These are phyloP conservation scores for Mortierella sp. DNA, from an alignment of 371 early-diverging fungal species.

Conservation along the genomic window DNA sequence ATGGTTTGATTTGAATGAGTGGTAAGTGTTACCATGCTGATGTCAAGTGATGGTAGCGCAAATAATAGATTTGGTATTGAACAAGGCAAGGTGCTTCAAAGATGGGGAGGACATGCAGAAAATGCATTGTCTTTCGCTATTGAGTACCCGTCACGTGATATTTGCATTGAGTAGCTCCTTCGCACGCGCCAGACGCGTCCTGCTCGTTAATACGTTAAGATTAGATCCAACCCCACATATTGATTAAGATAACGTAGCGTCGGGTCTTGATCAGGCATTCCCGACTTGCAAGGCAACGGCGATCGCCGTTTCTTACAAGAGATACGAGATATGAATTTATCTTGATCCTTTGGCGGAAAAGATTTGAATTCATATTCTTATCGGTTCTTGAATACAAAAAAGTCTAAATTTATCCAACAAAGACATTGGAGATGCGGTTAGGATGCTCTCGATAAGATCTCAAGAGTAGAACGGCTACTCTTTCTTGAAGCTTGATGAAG, in stretches of 20 bases:
- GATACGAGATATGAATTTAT: conserved; percentile 2
- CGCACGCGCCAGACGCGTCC: too few species aligned
- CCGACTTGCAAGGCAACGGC: neutral
- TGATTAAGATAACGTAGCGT: too few species aligned
- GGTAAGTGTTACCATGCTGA: conserved; percentile 17
- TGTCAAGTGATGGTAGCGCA: neutral
- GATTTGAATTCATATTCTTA: neutral
- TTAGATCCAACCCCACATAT: too few species aligned
- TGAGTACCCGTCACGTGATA: too few species aligned
- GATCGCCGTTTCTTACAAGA: neutral
- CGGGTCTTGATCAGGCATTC: too few species aligned
- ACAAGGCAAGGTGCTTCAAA: too few species aligned
- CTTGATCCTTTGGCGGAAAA: neutral
- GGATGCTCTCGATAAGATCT: neutral
- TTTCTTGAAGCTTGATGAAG: too few species aligned
- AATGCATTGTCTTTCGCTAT: too few species aligned
- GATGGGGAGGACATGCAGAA: too few species aligned
- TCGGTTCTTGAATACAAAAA: conserved; percentile 1
- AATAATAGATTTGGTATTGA: too few species aligned
- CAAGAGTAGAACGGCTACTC: neutral
- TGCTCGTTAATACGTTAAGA: too few species aligned
- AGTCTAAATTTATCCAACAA: conserved; percentile 1
- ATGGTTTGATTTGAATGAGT: neutral
- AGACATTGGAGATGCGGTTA: neutral
- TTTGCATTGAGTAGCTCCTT: too few species aligned